Conservation (phyloP, 208 protist species). For the Wallacemonas rigidus region DNA sequence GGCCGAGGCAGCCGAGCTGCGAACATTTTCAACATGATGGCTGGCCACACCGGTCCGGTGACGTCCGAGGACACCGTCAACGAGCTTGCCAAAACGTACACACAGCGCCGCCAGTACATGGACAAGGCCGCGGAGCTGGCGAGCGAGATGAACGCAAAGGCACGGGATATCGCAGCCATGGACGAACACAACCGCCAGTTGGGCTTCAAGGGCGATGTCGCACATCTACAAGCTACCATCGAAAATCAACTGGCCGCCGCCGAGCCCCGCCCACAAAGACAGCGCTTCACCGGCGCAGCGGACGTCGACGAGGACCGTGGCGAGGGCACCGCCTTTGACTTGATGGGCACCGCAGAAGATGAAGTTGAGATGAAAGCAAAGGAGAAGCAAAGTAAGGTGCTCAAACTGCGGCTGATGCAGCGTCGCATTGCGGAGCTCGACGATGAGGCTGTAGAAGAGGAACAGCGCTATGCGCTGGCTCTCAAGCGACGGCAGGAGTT, state of each 20-base stretch:
- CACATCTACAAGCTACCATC: slow-evolving; percentile 5
- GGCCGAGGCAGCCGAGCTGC: not conserved
- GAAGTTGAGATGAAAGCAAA: slow-evolving; percentile 21
- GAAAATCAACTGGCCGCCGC: slow-evolving; percentile 12
- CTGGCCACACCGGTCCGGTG: slow-evolving; percentile 11
- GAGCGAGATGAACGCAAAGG: slow-evolving; percentile 35
- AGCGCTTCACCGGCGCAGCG: not conserved
- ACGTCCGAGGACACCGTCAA: slow-evolving; percentile 21
- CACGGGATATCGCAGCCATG: slow-evolving; percentile 41
- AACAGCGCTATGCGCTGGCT: slow-evolving; percentile 16
- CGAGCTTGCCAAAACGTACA: slow-evolving; percentile 36
- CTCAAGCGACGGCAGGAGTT: not conserved
- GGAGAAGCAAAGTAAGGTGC: slow-evolving; percentile 40
- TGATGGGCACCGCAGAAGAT: slow-evolving; percentile 14
- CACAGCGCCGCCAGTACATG: slow-evolving; percentile 29
- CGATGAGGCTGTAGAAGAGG: slow-evolving; percentile 31
- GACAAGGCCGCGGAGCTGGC: slow-evolving; percentile 33
- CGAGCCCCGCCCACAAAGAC: slow-evolving; percentile 4
- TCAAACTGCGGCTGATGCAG: slow-evolving; percentile 57
- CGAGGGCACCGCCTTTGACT: not conserved
- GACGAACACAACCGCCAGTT: slow-evolving; percentile 21
- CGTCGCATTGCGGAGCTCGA: slow-evolving; percentile 43
- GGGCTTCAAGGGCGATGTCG: slow-evolving; percentile 9
- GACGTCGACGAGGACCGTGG: slow-evolving; percentile 17
- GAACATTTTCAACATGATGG: not conserved